Percentiles rank a stretch among this genome's conserved stretches.
These are phyloP conservation scores for Penicillium pancosmium DNA, from an alignment of 495 filamentous ascomycete genomes.

Conservation along the genomic window DNA sequence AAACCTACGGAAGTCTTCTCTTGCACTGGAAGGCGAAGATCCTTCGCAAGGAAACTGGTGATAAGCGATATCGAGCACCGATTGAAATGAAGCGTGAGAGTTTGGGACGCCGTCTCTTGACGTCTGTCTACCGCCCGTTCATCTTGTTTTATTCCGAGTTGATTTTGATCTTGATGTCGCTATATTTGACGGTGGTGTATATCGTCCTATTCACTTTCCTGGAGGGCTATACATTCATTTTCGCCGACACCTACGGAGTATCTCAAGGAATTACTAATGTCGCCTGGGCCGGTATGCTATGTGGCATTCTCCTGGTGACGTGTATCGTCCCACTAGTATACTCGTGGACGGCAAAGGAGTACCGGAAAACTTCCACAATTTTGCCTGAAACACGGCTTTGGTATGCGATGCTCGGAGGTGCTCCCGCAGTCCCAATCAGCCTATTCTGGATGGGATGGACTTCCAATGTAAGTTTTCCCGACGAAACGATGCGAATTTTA, in stretches of 20 bases:
- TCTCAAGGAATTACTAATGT: conserved; percentile 52
- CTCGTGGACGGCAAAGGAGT: conserved; percentile 15
- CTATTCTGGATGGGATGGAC: conserved; percentile 65
- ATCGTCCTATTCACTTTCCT: conserved; percentile 64
- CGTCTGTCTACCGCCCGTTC: conserved; percentile 44
- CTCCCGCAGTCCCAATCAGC: conserved; percentile 36
- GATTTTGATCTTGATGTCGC: conserved; percentile 50
- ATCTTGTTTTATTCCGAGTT: conserved; percentile 37
- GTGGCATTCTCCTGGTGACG: conserved; percentile 52
- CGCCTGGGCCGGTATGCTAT: conserved; percentile 55
- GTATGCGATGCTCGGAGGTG: conserved; percentile 13
- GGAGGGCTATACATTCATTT: conserved; percentile 63
- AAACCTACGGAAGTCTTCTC: conserved; percentile 50
- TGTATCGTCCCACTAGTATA: conserved; percentile 52
- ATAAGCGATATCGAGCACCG: conserved; percentile 38
- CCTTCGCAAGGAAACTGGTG: conserved; percentile 44
- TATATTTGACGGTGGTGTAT: conserved; percentile 62
- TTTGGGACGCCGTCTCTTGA: conserved; percentile 28
- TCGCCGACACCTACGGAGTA: conserved; percentile 55
- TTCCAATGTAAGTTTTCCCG: conserved; percentile 28
- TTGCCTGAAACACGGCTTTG: conserved; percentile 4
- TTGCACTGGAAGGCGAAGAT: conserved; percentile 48
- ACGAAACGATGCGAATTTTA: not conserved
- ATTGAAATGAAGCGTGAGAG: conserved; percentile 37
- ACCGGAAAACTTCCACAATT: not conserved